Evolutionary conservation across 805 yeast species (phyloP).

Genomic region (Starmerella lactis-condensi): DNA sequence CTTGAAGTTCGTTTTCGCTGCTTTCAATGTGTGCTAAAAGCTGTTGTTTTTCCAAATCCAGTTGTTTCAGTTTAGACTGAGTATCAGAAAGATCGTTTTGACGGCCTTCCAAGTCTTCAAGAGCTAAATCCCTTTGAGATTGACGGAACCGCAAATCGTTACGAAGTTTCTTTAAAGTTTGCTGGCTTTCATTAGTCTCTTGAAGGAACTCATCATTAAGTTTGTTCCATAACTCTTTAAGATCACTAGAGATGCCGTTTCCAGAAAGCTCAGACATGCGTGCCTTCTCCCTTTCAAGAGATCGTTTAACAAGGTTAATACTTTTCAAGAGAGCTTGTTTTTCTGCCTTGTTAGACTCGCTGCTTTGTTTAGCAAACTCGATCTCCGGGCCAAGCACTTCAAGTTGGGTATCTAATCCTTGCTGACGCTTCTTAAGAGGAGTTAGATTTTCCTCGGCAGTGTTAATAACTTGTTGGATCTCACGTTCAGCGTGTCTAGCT

Average conservation of each 20-base stretch:
- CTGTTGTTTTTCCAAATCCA: slow-evolving; percentile 6
- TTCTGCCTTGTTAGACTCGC: slow-evolving; percentile 2
- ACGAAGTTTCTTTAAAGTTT: too few relatives aligned
- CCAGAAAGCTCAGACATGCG: neutral
- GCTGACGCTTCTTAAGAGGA: slow-evolving; percentile 8
- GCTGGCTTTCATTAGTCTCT: too few relatives aligned
- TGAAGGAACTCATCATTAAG: slow-evolving; percentile 5
- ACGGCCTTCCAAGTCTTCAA: too few relatives aligned
- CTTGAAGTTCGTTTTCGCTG: slow-evolving; percentile 1
- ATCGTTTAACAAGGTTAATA: slow-evolving; percentile 4
- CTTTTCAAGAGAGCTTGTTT: slow-evolving; percentile 3
- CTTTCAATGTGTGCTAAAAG: slow-evolving; percentile 1
- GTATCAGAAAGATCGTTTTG: too few relatives aligned
- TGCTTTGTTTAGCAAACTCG: slow-evolving; percentile 12
- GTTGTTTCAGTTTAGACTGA: too few relatives aligned
- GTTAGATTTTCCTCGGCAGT: slow-evolving; percentile 5
- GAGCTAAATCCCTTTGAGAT: too few relatives aligned
- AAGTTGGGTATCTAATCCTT: slow-evolving; percentile 9
- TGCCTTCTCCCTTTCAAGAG: slow-evolving; percentile 4
- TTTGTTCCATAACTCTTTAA: slow-evolving; percentile 5
- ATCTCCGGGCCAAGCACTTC: slow-evolving; percentile 10
- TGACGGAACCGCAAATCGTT: too few relatives aligned
- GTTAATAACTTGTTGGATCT: slow-evolving; percentile 6
- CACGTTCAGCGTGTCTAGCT: slow-evolving; percentile 10
- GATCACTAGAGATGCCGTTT: neutral